These are phyloP conservation scores for Colletotrichum falcatum DNA, from an alignment of 2,329 filamentous ascomycete species.

Conservation along the genomic window DNA sequence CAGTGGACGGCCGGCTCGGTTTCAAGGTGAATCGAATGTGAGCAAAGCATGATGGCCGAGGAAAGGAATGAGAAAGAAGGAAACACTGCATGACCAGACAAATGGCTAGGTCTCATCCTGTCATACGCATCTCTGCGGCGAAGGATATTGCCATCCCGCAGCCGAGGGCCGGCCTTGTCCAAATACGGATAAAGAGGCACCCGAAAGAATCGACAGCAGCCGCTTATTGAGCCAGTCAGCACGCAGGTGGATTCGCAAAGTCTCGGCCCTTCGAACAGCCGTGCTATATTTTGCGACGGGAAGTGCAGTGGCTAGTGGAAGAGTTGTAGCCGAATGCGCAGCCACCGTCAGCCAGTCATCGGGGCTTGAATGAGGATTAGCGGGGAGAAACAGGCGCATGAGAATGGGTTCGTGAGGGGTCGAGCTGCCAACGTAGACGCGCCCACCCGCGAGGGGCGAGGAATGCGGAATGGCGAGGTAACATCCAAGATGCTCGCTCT, in stretches of 20 bases:
- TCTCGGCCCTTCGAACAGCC: conserved; percentile 27
- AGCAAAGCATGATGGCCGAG: not conserved
- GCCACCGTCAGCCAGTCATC: conserved; percentile 32
- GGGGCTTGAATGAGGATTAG: conserved; percentile 26
- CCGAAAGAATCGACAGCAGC: conserved; percentile 27
- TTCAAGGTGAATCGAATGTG: not conserved
- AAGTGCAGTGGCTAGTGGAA: conserved; percentile 18
- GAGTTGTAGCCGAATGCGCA: conserved; percentile 28
- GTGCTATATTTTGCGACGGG: conserved; percentile 30
- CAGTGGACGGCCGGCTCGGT: not conserved
- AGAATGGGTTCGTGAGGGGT: conserved; percentile 22
- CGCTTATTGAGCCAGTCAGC: conserved; percentile 39
- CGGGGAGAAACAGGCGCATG: conserved; percentile 25
- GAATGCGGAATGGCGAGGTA: conserved; percentile 24
- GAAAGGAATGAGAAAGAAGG: too few species aligned
- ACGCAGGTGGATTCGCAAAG: not conserved
- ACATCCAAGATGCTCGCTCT: conserved; percentile 8
- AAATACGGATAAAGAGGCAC: conserved; percentile 29
- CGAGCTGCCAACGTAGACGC: conserved; percentile 33
- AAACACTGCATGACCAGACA: not conserved
- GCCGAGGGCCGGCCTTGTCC: not conserved
- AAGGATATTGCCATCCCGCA: not conserved
- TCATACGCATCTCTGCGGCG: not conserved
- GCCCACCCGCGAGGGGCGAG: conserved; percentile 32
- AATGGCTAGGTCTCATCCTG: conserved; percentile 1